Base-by-base conservation (phyloP, 768 basidiomycete genomes). In the Phanerochaete carnosa region DNA sequence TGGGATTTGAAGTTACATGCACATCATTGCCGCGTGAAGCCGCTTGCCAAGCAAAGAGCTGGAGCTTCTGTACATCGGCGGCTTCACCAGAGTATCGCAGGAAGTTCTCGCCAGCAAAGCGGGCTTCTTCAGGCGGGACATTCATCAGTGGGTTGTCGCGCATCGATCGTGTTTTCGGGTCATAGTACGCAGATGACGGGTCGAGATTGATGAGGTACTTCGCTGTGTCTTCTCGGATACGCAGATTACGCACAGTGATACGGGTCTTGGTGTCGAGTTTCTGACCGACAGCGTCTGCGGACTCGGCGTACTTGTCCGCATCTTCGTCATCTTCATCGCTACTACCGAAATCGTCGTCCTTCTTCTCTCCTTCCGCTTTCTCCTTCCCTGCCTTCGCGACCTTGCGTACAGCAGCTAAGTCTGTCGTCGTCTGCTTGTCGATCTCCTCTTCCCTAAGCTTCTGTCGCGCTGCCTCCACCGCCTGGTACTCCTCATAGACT, bases 91-190 rank as follows among this genome's bases (percentile, higher is more conserved):
- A 90, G 69, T 80, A 87, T 25, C 95, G 90, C 56, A 89, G 80
- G 75, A 98, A 99, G 76, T 98, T 98, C 75, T 99, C 97, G 13
- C 97, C 97, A 7, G 54, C 54, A 25, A 55, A 55, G n/a, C 23
- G 33, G 4, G 95, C 95, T 69, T 98, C 96, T 74, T 96, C 94
- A n/a, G 92, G 76, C 6, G 86, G 79, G 26, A 92, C 78, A 65
- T 86, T 83, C 71, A 84, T 85, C 15, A 87, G 62, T 0, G 96
- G 97, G 45, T 96, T 95, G 69, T 99, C 97, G 75, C 97, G 90
- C 97, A 99, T 99, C 7, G 96, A 98, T 69, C 97, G 89, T 13
- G 97, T 98, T 79, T 99, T 99, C 50, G 97, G 97, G 70, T 99
- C 97, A 71, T 99, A 99, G 77, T 98, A 98, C 9, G 97, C 97